A percentile compares a stretch with the other conserved stretches of the same genome.
These are phyloP conservation scores for Ashbya aceris DNA, from an alignment of 1,139 yeast genomes.

Conservation along the genomic window DNA sequence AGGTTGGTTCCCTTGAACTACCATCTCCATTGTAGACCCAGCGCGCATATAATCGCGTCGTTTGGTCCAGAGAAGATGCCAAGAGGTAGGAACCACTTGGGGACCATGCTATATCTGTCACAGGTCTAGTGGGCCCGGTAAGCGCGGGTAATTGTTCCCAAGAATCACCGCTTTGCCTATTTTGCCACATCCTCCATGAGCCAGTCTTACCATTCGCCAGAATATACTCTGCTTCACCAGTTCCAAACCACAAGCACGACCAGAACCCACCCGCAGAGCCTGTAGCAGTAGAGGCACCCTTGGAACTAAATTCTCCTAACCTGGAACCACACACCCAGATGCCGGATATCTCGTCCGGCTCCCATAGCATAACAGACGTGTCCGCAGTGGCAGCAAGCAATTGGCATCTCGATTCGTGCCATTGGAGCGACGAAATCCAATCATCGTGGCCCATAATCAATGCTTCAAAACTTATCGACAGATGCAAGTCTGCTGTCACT, in stretches of 20 bases:
- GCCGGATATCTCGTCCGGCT: constrained; percentile 77
- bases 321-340: constrained; percentile 80
- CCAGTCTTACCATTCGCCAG: constrained; percentile 88
- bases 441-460: constrained; percentile 97
- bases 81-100: constrained; percentile 55
- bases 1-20: constrained; percentile 32
- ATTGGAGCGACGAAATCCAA: constrained; percentile 80
- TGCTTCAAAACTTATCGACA: constrained; percentile 76
- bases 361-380: constrained; percentile 93
- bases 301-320: constrained; percentile 84
- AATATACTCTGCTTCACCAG: constrained; percentile 40
- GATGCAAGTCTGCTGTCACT: constrained; percentile 29
- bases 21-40: constrained; percentile 37
- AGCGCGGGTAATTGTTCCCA: constrained; percentile 57
- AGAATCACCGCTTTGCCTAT: constrained; percentile 26
- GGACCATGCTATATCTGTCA: constrained; percentile 80
- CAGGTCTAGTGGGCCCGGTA: constrained; percentile 68
- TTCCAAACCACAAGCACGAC: constrained; percentile 72
- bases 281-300: constrained; percentile 97
- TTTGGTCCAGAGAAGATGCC: constrained; percentile 81
- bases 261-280: constrained; percentile 98
- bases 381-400: constrained; percentile 87
- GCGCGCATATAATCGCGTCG: constrained; percentile 73
- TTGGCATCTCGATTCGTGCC: constrained; percentile 62
- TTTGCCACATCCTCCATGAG: constrained; percentile 75